These are phyloP conservation scores for Protostelium mycophagum DNA, from an alignment of 78 protist genomes.

Conservation along the genomic window DNA sequence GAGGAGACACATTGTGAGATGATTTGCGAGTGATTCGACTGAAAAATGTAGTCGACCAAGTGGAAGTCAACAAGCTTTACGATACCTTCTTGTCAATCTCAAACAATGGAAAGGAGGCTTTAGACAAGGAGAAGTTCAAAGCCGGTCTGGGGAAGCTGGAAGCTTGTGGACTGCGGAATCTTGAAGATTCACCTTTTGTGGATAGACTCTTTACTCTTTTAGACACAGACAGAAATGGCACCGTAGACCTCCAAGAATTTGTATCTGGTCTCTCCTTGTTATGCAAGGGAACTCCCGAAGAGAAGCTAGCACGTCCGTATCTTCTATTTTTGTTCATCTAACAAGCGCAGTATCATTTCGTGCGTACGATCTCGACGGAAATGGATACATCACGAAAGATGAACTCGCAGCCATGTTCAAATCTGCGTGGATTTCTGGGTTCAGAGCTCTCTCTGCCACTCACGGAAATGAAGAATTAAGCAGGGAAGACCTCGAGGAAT, in stretches of 20 bases:
- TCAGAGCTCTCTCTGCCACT: conserved; percentile 50
- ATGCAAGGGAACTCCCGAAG: conserved; percentile 63
- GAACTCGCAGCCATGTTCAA: conserved; percentile 72
- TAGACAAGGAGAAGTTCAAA: conserved; percentile 37
- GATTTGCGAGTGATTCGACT: background rate
- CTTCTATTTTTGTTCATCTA: background rate
- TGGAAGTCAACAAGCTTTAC: conserved; percentile 48
- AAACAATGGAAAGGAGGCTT: conserved; percentile 44
- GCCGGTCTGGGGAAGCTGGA: conserved; percentile 36
- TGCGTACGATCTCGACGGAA: conserved; percentile 84
- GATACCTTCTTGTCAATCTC: conserved; percentile 38
- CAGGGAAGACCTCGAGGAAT: conserved; percentile 53
- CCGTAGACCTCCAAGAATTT: conserved; percentile 60
- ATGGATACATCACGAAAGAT: conserved; percentile 71
- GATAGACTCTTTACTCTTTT: conserved; percentile 55
- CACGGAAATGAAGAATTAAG: conserved; percentile 58
- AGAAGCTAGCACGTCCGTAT: conserved; percentile 48
- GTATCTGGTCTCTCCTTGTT: conserved; percentile 55
- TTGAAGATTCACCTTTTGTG: conserved; percentile 57
- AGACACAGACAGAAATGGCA: conserved; percentile 44
- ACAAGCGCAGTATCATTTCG: conserved; percentile 56
- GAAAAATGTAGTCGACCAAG: conserved; percentile 32
- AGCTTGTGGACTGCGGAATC: conserved; percentile 55
- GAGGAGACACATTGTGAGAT: conserved; percentile 1
- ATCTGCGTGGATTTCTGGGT: conserved; percentile 67